phyloP scores from a whole-genome alignment of 2,329 filamentous ascomycete species.

The Aspergillus chevalieri region DNA sequence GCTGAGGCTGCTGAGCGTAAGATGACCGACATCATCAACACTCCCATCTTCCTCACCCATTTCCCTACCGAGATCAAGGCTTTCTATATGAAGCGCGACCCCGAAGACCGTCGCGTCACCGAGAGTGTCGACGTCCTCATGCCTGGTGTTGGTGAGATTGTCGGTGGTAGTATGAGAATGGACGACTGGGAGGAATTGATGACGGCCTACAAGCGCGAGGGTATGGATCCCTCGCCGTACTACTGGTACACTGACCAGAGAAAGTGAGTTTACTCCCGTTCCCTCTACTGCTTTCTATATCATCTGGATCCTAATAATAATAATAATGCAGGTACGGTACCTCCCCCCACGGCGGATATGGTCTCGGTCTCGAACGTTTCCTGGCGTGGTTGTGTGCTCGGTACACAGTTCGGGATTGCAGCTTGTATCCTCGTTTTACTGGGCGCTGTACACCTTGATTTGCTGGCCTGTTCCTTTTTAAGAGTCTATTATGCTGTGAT shows the following conservation, averaged over 20 bases:
- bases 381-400: slow-evolving; percentile 62
- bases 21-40: slow-evolving; percentile 97
- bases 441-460: slow-evolving; percentile 45
- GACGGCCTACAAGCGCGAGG: slow-evolving; percentile 78
- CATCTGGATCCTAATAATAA: slow-evolving; percentile 2
- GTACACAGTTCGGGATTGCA: slow-evolving; percentile 58
- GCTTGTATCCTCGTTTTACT: slow-evolving; percentile 47
- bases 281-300: not conserved
- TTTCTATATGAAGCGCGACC: slow-evolving; percentile 96
- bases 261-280: slow-evolving; percentile 57
- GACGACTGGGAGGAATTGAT: slow-evolving; percentile 84
- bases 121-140: slow-evolving; percentile 84
- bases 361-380: slow-evolving; percentile 81
- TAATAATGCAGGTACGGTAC: slow-evolving; percentile 65
- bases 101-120: slow-evolving; percentile 71
- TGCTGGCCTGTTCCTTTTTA: not conserved
- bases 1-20: slow-evolving; percentile 91
- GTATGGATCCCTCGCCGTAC: slow-evolving; percentile 77
- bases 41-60: slow-evolving; percentile 91
- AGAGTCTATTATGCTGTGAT: not conserved
- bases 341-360: slow-evolving; percentile 87
- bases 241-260: slow-evolving; percentile 99
- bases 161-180: slow-evolving; percentile 95
- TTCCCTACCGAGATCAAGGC: slow-evolving; percentile 98
- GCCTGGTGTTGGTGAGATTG: slow-evolving; percentile 95